Percentiles rank a stretch among this genome's conserved stretches.
Evolutionary conservation across 345 rosid genomes (phyloP).

Genomic region (Carallia brachiata): DNA sequence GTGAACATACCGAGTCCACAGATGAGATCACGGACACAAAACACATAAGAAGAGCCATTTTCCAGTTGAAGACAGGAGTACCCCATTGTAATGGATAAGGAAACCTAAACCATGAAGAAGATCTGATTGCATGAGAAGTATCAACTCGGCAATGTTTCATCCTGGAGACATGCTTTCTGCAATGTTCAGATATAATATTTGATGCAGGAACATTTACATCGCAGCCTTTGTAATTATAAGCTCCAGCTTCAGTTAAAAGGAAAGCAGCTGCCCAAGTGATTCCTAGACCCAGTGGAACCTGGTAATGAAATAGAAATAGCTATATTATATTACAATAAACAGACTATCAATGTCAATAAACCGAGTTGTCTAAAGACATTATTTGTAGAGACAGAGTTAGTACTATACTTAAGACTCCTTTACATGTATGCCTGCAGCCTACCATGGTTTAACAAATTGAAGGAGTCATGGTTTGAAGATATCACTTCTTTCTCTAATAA

Average conservation of each 20-base stretch:
- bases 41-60: slow-evolving; percentile 92
- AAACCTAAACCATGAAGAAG: slow-evolving; percentile 95
- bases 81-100: slow-evolving; percentile 99
- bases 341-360: background rate
- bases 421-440: background rate
- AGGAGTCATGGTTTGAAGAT: too few species aligned
- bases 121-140: slow-evolving; percentile 75
- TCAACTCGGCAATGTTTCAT: slow-evolving; percentile 89
- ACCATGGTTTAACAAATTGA: too few species aligned
- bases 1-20: slow-evolving; percentile 80
- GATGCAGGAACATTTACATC: slow-evolving; percentile 72
- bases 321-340: background rate
- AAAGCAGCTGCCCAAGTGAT: slow-evolving; percentile 90
- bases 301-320: slow-evolving; percentile 19
- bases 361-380: background rate
- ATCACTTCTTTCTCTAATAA: too few species aligned
- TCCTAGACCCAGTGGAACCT: slow-evolving; percentile 98
- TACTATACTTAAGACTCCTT: background rate
- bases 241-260: slow-evolving; percentile 88
- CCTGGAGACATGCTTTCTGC: slow-evolving; percentile 77
- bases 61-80: slow-evolving; percentile 84
- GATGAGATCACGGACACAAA: slow-evolving; percentile 75
- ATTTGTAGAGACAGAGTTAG: background rate
- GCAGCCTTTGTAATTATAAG: slow-evolving; percentile 79
- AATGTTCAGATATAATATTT: slow-evolving; percentile 72